Evolutionary conservation across 495 filamentous ascomycete species (phyloP), one percentile per base, ranked within the genome.

Genomic region (Penicillium verhagenii): DNA sequence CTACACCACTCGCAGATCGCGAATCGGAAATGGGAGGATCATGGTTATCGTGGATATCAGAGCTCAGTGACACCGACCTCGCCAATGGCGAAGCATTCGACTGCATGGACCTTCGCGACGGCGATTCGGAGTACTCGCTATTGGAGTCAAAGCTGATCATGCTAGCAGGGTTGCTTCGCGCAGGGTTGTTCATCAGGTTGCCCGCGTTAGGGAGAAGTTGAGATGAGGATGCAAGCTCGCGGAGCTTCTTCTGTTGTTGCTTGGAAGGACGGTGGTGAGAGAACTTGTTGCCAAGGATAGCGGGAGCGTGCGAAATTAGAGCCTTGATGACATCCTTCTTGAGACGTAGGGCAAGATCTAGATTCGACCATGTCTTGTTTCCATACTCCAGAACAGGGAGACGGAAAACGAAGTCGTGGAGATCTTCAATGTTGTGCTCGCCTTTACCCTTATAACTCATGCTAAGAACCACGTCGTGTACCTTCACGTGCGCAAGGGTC

Each of bases 301-400:
- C 92, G 20, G 92, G 93, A 2, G 92, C 90, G 69, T 98, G 94
- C 25, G 90, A 93, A 63, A 98, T 92, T 19, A 98, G 80, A 1
- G 95, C 95, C 63, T 88, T 87, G 69, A 96, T 94, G 58, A 97
- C 89, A 50, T 95, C 91, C 59, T 88, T 91, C 79, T 99, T 97
- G 42, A 99, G 76, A 18, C 88, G 86, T 46, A 97, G 75, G 1
- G 93, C 92, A 10, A 99, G 82, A 57, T 99, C 94, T 7, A 97
- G 83, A 68, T 97, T 97, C 16, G 93, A 97, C 94, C 94, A 99
- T 9, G 92, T 97, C 74, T 97, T 97, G 76, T 99, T 97, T 46
- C 90, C 82, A 68, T 96, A 97, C 67, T 99, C 94, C 35, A 99
- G 84, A 14, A 88, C 88, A 6, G 94, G 94, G 64, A 99, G 83